Percentiles rank a stretch among this genome's conserved stretches.
Evolutionary conservation across 257 asterid species (phyloP).

Genomic region (Gentiana macrophylla): DNA sequence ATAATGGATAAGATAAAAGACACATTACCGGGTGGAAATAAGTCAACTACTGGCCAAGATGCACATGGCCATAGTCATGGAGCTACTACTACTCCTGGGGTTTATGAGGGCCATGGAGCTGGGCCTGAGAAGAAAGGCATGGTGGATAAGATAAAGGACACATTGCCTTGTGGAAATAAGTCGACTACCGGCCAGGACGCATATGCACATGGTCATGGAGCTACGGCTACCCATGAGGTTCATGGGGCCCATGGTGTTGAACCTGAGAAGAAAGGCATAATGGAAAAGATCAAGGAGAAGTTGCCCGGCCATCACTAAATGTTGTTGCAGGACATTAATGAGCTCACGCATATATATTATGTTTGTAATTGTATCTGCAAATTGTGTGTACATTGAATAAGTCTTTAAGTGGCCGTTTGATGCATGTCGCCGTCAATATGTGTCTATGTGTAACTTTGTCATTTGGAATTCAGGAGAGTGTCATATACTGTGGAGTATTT

Average conservation of each 20-base stretch:
- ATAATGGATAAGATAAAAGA: slow-evolving; percentile 71
- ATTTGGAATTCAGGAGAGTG: too few relatives aligned
- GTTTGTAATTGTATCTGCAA: too few relatives aligned
- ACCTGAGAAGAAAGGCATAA: slow-evolving; percentile 65
- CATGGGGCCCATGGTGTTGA: slow-evolving; percentile 14
- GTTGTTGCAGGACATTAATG: too few relatives aligned
- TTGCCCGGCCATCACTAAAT: slow-evolving; percentile 35
- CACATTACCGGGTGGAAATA: slow-evolving; percentile 40
- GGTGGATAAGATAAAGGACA: slow-evolving; percentile 38
- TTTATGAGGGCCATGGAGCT: slow-evolving; percentile 24
- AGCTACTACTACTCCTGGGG: slow-evolving; percentile 16
- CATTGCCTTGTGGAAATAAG: slow-evolving; percentile 27
- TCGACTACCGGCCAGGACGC: slow-evolving; percentile 16
- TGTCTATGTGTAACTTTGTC: too few relatives aligned
- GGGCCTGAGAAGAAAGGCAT: slow-evolving; percentile 32
- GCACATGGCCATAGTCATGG: too few relatives aligned
- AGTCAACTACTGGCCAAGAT: slow-evolving; percentile 2
- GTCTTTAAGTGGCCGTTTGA: too few relatives aligned
- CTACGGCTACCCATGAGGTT: slow-evolving; percentile 1
- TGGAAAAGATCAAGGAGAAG: slow-evolving; percentile 80
- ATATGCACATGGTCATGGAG: not conserved
- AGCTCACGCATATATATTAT: too few relatives aligned
- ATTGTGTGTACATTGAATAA: too few relatives aligned
- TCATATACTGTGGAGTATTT: too few relatives aligned
- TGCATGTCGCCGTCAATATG: too few relatives aligned